These are phyloP conservation scores for Mortierella antarctica DNA, from an alignment of 192 early-diverging fungal genomes.

Conservation along the genomic window DNA sequence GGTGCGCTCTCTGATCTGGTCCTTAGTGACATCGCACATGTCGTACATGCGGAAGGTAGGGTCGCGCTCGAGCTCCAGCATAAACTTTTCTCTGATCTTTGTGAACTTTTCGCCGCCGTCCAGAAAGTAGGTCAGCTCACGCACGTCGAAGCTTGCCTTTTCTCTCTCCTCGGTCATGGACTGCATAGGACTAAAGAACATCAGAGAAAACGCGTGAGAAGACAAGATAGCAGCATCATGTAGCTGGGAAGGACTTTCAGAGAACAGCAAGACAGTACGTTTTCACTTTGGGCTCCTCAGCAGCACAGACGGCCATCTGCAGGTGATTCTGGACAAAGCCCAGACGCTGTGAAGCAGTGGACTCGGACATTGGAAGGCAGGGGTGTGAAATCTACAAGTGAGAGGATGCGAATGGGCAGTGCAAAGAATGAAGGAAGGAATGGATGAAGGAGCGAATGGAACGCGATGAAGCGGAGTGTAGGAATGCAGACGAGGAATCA, in stretches of 20 bases:
- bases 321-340: slow-evolving; percentile 37
- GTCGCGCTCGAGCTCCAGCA: slow-evolving; percentile 88
- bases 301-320: slow-evolving; percentile 32
- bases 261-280: slow-evolving; percentile 12
- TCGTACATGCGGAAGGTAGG: slow-evolving; percentile 84
- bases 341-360: slow-evolving; percentile 36
- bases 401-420: not conserved
- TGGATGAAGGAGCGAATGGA: not conserved
- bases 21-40: slow-evolving; percentile 79
- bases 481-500: not conserved
- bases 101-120: slow-evolving; percentile 79
- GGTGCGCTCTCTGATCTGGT: slow-evolving; percentile 81
- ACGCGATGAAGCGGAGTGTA: not conserved
- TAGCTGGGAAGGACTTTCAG: not conserved
- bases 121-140: slow-evolving; percentile 83
- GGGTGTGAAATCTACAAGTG: too few relatives aligned
- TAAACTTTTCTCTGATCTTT: slow-evolving; percentile 76
- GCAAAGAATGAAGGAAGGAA: not conserved
- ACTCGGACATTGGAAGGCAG: slow-evolving; percentile 13
- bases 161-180: slow-evolving; percentile 78
- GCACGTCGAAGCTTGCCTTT: slow-evolving; percentile 78
- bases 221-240: too few relatives aligned
- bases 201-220: not conserved
- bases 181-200: slow-evolving; percentile 22
- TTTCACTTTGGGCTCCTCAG: slow-evolving; percentile 36